These are phyloP conservation scores for Aspergillus melleus DNA, from an alignment of 2,329 filamentous ascomycete genomes.

Conservation along the genomic window DNA sequence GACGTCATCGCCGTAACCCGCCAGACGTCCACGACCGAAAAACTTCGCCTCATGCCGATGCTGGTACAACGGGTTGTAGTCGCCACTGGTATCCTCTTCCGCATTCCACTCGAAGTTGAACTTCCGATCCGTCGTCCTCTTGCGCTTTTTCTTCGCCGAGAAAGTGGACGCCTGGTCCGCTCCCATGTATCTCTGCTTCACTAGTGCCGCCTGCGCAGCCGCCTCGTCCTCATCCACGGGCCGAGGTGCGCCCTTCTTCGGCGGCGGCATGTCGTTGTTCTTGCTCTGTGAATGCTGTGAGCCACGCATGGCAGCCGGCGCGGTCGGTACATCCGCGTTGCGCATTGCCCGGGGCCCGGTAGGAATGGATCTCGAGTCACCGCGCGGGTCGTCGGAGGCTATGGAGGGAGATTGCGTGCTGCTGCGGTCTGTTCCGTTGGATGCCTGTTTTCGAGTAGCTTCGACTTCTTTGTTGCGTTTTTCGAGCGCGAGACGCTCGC, in stretches of 20 bases:
- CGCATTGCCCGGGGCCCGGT: slow-evolving; percentile 70
- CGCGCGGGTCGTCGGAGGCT: slow-evolving; percentile 24
- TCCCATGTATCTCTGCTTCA: slow-evolving; percentile 85
- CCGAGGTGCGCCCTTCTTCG: slow-evolving; percentile 48
- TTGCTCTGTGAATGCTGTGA: slow-evolving; percentile 32
- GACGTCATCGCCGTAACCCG: slow-evolving; percentile 63
- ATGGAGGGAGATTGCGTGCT: slow-evolving; percentile 18
- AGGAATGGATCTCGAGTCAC: slow-evolving; percentile 8
- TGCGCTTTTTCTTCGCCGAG: slow-evolving; percentile 92
- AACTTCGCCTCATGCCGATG: slow-evolving; percentile 66
- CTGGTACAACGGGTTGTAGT: slow-evolving; percentile 80
- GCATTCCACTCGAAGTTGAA: slow-evolving; percentile 99
- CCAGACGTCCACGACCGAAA: slow-evolving; percentile 67
- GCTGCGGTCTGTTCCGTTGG: slow-evolving; percentile 26
- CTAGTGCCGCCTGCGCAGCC: slow-evolving; percentile 67
- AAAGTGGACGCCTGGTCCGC: slow-evolving; percentile 87
- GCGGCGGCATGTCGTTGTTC: slow-evolving; percentile 55
- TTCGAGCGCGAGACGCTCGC: slow-evolving; percentile 76
- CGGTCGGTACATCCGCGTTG: slow-evolving; percentile 52
- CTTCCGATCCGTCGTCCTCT: slow-evolving; percentile 89
- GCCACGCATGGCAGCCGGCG: slow-evolving; percentile 51
- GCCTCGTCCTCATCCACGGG: slow-evolving; percentile 58
- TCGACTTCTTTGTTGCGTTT: slow-evolving; percentile 72
- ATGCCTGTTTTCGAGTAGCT: slow-evolving; percentile 53
- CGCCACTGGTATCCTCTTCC: slow-evolving; percentile 85